phyloP scores from a whole-genome alignment of 2,329 filamentous ascomycete genomes.

The Exophiala aquamarina region DNA sequence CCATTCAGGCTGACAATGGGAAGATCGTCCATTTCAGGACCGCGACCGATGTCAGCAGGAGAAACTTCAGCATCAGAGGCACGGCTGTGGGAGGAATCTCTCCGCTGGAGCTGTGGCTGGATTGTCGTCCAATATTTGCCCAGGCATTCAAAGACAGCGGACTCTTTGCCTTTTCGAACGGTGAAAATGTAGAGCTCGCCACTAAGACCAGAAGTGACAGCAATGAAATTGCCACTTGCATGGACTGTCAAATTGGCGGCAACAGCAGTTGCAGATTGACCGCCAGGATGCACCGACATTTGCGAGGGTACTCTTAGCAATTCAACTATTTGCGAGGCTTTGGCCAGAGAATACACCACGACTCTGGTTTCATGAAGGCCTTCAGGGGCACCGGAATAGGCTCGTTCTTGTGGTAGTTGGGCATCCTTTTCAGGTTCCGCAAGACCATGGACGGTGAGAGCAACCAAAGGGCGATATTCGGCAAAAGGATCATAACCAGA shows the following conservation, averaged over 20 bases:
- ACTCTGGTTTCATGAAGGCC: conserved; percentile 79
- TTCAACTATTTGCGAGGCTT: conserved; percentile 69
- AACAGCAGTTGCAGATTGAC: conserved; percentile 25
- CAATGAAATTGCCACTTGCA: conserved; percentile 69
- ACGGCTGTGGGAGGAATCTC: conserved; percentile 47
- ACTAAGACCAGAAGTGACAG: conserved; percentile 75
- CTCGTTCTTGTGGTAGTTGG: neutral
- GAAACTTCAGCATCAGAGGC: conserved; percentile 46
- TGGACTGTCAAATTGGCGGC: conserved; percentile 72
- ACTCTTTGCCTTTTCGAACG: conserved; percentile 27
- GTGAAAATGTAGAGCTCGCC: conserved; percentile 85
- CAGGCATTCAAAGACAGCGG: conserved; percentile 61
- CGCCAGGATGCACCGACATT: conserved; percentile 8
- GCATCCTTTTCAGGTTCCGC: conserved; percentile 38
- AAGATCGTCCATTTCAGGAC: conserved; percentile 31
- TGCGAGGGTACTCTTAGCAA: conserved; percentile 67
- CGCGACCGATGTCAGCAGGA: conserved; percentile 38
- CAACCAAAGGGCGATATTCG: conserved; percentile 69
- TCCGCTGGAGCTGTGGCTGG: conserved; percentile 52
- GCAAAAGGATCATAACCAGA: conserved; percentile 52
- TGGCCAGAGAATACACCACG: conserved; percentile 81
- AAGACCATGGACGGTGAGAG: conserved; percentile 77
- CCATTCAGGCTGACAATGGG: conserved; percentile 46
- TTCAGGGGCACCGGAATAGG: conserved; percentile 31
- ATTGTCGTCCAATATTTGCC: conserved; percentile 92